phyloP scores from a whole-genome alignment of 352 stramenopile species.

The Globisporangium perplexum region DNA sequence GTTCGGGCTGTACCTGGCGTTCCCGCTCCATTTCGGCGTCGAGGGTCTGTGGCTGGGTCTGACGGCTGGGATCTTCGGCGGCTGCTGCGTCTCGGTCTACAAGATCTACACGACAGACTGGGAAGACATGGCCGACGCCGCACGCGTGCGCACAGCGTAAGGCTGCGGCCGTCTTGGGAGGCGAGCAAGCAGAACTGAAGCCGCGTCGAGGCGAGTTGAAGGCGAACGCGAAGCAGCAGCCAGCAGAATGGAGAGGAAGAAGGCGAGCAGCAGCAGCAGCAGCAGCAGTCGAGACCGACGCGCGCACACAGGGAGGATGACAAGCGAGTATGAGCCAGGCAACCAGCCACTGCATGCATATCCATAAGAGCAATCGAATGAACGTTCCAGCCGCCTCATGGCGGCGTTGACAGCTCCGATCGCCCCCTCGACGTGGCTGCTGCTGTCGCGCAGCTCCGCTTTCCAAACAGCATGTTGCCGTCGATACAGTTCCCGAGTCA shows the following conservation, averaged over 20 bases:
- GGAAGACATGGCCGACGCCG: conserved; percentile 49
- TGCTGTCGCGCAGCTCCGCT: not conserved
- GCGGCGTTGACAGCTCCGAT: no score
- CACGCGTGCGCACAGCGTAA: conserved; percentile 40
- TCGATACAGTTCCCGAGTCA: not conserved
- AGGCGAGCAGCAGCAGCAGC: no score
- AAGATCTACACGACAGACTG: conserved; percentile 59
- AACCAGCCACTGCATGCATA: not conserved
- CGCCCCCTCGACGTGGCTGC: not conserved
- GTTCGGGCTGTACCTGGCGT: conserved; percentile 54
- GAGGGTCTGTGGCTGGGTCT: conserved; percentile 73
- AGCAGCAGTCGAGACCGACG: no score
- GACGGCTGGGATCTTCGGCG: conserved; percentile 48
- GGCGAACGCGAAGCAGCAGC: not conserved
- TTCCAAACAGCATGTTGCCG: not conserved
- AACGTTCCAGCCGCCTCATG: not conserved
- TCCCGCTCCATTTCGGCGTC: conserved; percentile 48
- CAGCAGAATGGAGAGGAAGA: not conserved
- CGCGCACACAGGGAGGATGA: not conserved
- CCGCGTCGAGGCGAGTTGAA: not conserved
- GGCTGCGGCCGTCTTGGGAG: no score
- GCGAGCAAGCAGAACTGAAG: not conserved
- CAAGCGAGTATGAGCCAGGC: not conserved
- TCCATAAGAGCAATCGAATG: not conserved
- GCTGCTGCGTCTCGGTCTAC: conserved; percentile 44